These are phyloP conservation scores for Pythium apleroticum DNA, from an alignment of 352 stramenopile species.

Conservation along the genomic window DNA sequence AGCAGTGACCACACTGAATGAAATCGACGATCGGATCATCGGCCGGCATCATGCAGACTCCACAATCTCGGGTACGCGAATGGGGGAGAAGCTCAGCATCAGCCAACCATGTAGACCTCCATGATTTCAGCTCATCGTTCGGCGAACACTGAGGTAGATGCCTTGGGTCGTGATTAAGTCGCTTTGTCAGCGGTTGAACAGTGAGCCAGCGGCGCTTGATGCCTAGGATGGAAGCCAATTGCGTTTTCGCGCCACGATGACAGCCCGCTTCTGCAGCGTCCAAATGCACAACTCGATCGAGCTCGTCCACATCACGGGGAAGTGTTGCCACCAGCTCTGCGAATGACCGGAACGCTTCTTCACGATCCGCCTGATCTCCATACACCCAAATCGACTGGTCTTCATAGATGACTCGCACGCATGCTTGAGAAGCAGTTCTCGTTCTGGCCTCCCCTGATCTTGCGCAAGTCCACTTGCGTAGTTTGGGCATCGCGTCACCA, in stretches of 20 bases:
- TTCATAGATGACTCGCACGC: background rate
- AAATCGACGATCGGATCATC: constrained; percentile 20
- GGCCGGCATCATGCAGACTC: constrained; percentile 12
- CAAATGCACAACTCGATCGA: constrained; percentile 14
- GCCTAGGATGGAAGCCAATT: background rate
- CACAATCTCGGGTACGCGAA: background rate
- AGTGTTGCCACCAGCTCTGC: background rate
- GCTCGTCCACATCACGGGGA: constrained; percentile 10
- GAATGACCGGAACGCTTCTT: background rate
- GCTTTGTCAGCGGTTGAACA: background rate
- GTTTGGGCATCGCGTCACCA: background rate
- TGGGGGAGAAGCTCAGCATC: background rate
- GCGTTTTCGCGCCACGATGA: background rate
- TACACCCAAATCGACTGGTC: constrained; percentile 7
- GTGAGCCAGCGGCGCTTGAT: background rate
- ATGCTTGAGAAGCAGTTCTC: background rate
- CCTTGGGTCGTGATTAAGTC: background rate
- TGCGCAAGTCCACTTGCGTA: background rate
- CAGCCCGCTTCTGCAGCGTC: background rate
- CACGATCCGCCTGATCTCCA: background rate
- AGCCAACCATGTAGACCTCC: background rate
- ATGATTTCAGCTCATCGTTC: background rate
- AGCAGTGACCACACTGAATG: constrained; percentile 20
- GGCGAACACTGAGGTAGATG: background rate
- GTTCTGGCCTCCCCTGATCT: background rate